A percentile compares a stretch with the other conserved stretches of the same genome.
These are phyloP conservation scores for Sophora flavescens DNA, from an alignment of 306 rosid genomes.

Conservation along the genomic window DNA sequence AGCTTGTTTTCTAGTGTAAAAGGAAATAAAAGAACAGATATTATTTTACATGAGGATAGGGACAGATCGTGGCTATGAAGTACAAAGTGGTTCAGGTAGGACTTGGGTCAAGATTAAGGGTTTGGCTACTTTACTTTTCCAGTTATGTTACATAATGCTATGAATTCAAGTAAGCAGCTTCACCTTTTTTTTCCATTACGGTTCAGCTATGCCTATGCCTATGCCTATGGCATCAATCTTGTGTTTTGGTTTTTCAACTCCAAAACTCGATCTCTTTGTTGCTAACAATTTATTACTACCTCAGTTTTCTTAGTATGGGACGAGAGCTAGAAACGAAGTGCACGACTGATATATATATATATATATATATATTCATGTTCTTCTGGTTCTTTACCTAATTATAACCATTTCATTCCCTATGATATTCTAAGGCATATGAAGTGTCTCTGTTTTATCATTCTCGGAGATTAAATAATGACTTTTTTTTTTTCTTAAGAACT, in stretches of 20 bases:
- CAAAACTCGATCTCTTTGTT: background rate
- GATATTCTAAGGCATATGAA: constrained; percentile 3
- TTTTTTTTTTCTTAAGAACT: no score
- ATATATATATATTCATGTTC: background rate
- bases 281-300: constrained; percentile 4
- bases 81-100: constrained; percentile 29
- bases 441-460: no score
- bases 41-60: constrained; percentile 54
- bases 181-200: background rate
- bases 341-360: background rate
- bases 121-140: constrained; percentile 40
- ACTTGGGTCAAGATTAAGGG: constrained; percentile 36
- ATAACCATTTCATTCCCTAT: no score
- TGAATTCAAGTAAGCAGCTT: constrained; percentile 18
- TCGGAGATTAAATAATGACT: no score
- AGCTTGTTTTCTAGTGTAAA: constrained; percentile 54
- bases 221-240: constrained; percentile 33
- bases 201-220: constrained; percentile 16
- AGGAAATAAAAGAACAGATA: constrained; percentile 47
- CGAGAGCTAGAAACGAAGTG: background rate
- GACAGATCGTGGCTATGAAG: constrained; percentile 47
- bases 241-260: constrained; percentile 1
- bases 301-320: background rate
- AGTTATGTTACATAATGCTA: constrained; percentile 21
- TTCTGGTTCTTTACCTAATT: background rate